Conservation (phyloP, 2,329 filamentous ascomycete species). For the Fusarium sp. region DNA sequence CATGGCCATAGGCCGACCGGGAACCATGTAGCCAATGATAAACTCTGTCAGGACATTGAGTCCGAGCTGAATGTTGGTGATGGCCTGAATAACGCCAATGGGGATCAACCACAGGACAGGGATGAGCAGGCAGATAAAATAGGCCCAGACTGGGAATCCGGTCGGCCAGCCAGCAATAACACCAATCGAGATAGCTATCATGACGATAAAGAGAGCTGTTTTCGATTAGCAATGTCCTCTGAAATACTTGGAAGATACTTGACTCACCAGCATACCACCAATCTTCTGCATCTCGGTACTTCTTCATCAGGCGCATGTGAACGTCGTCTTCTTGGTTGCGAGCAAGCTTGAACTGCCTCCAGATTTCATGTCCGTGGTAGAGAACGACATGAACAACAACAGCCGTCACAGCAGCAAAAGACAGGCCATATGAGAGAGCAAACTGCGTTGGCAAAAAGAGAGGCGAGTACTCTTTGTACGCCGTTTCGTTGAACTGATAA, state of each 20-base stretch:
- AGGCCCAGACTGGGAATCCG: conserved; percentile 66
- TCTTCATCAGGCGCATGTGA: conserved; percentile 69
- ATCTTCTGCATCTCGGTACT: conserved; percentile 66
- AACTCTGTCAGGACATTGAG: conserved; percentile 79
- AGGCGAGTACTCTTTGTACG: conserved; percentile 71
- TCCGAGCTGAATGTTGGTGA: conserved; percentile 70
- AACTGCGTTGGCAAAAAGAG: conserved; percentile 72
- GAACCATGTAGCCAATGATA: conserved; percentile 76
- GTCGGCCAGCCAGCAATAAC: conserved; percentile 65
- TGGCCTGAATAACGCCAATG: conserved; percentile 68
- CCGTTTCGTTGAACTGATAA: conserved; percentile 65
- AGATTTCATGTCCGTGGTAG: conserved; percentile 65
- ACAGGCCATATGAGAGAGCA: conserved; percentile 67
- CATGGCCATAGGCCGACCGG: conserved; percentile 74
- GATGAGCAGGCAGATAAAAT: conserved; percentile 64
- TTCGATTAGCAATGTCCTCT: conserved; percentile 18
- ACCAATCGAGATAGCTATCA: conserved; percentile 64
- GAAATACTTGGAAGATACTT: conserved; percentile 46
- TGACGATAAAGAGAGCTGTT: conserved; percentile 58
- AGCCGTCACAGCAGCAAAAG: conserved; percentile 72
- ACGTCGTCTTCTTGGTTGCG: conserved; percentile 66
- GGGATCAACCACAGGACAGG: conserved; percentile 68
- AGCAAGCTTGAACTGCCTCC: conserved; percentile 63
- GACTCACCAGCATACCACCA: conserved; percentile 66
- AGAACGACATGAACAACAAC: conserved; percentile 65